Conservation (phyloP, 768 basidiomycete genomes). For the Trametes maxima region DNA sequence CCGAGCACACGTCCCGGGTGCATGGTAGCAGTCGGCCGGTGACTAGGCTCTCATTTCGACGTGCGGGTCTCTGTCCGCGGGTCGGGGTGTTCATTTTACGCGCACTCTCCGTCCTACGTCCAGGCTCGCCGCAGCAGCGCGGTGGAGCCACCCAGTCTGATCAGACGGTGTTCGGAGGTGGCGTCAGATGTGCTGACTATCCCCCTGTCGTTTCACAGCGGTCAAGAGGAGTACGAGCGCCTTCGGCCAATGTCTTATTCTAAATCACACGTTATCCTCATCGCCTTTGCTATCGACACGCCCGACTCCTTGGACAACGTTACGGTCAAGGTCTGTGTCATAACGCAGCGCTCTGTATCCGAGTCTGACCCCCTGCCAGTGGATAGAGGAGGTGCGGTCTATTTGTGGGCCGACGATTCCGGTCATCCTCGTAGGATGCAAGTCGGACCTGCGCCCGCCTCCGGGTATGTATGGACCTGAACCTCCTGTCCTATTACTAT, state of each 20-base stretch:
- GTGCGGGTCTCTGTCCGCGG: too few relatives aligned
- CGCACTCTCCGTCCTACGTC: too few relatives aligned
- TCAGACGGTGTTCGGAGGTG: too few relatives aligned
- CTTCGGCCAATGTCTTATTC: constrained; percentile 97
- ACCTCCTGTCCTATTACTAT: not conserved
- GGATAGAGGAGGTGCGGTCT: constrained; percentile 98
- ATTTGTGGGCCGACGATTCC: constrained; percentile 94
- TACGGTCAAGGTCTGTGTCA: constrained; percentile 69
- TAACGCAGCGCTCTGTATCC: not conserved
- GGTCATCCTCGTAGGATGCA: constrained; percentile 95
- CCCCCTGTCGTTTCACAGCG: constrained; percentile 50
- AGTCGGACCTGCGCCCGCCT: constrained; percentile 84
- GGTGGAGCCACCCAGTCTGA: too few relatives aligned
- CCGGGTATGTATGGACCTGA: constrained; percentile 17
- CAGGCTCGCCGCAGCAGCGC: too few relatives aligned
- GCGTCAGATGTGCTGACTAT: constrained; percentile 9
- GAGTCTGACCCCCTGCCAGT: constrained; percentile 47
- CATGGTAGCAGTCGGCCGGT: too few relatives aligned
- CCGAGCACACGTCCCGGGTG: too few relatives aligned
- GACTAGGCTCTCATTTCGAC: too few relatives aligned
- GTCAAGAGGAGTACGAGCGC: constrained; percentile 99
- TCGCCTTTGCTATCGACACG: constrained; percentile 95
- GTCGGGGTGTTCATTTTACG: too few relatives aligned
- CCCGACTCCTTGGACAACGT: constrained; percentile 98
- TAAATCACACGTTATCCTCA: constrained; percentile 98